phyloP scores from a whole-genome alignment of 1,139 yeast genomes.

The Candida pseudocylindracea region DNA sequence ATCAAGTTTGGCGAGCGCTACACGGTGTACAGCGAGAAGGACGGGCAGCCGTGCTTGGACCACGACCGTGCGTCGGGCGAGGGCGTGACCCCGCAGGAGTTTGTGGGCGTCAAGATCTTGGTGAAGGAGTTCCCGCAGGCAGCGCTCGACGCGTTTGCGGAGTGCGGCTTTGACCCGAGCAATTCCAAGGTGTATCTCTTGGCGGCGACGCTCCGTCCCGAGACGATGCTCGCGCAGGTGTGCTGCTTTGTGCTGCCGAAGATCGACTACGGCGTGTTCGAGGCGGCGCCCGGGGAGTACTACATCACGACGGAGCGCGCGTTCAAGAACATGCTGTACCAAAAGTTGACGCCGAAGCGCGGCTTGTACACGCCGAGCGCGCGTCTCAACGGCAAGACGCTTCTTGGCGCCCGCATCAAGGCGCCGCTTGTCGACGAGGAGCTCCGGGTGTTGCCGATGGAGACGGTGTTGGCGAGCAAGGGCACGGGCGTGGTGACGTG shows the following conservation, averaged over 20 bases:
- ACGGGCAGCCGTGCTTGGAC: constrained; percentile 98
- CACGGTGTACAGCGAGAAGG: constrained; percentile 92
- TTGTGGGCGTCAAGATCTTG: constrained; percentile 76
- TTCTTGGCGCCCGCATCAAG: constrained; percentile 63
- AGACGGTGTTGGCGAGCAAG: constrained; percentile 79
- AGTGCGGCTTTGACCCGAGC: constrained; percentile 17
- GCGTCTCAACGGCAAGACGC: constrained; percentile 41
- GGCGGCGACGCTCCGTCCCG: constrained; percentile 97
- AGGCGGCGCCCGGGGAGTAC: constrained; percentile 59
- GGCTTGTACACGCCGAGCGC: constrained; percentile 49
- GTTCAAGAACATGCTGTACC: constrained; percentile 95
- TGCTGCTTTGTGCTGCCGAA: constrained; percentile 96
- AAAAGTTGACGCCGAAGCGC: constrained; percentile 75
- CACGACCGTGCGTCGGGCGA: constrained; percentile 97
- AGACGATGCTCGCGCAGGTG: constrained; percentile 97
- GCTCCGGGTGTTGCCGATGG: constrained; percentile 88
- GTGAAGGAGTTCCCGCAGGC: constrained; percentile 37
- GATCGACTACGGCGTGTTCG: constrained; percentile 77
- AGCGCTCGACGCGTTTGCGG: constrained; percentile 26
- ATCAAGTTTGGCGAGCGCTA: constrained; percentile 96
- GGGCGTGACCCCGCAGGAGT: constrained; percentile 93
- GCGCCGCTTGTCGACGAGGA: constrained; percentile 21
- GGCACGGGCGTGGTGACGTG: constrained; percentile 99
- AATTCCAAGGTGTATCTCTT: constrained; percentile 58
- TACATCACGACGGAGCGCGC: constrained; percentile 88